A percentile compares a stretch with the other conserved stretches of the same genome.
These are phyloP conservation scores for Xylaria grammica DNA, from an alignment of 495 filamentous ascomycete genomes.

Conservation along the genomic window DNA sequence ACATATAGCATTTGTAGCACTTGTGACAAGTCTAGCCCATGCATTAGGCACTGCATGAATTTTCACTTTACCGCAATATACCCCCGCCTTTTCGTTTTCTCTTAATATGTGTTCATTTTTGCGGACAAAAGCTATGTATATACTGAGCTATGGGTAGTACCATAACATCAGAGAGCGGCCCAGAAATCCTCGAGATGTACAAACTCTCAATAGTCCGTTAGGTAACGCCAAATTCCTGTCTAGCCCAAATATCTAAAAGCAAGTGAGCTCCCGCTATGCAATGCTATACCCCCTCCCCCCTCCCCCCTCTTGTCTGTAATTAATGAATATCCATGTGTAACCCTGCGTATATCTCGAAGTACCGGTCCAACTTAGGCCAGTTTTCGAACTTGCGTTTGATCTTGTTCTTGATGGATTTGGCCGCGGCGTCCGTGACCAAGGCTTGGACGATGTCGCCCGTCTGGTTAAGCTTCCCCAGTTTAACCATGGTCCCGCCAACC, in stretches of 20 bases:
- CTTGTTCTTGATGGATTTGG: background rate
- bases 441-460: background rate
- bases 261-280: background rate
- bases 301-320: too few species aligned
- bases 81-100: too few species aligned
- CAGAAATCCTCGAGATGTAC: conserved; percentile 2
- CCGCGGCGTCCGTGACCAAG: background rate
- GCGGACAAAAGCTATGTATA: background rate
- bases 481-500: background rate
- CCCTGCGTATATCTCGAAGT: too few species aligned
- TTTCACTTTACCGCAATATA: too few species aligned
- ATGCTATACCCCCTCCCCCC: too few species aligned
- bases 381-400: background rate
- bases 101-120: too few species aligned
- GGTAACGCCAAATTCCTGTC: background rate
- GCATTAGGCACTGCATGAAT: too few species aligned
- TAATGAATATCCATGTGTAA: too few species aligned
- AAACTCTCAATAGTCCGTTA: background rate
- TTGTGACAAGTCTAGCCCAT: background rate
- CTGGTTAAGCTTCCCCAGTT: background rate
- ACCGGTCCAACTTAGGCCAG: too few species aligned
- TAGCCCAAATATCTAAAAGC: background rate
- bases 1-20: background rate
- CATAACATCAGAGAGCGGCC: background rate
- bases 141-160: background rate